phyloP scores from a whole-genome alignment of 306 rosid genomes.

The Bauhinia variegata region DNA sequence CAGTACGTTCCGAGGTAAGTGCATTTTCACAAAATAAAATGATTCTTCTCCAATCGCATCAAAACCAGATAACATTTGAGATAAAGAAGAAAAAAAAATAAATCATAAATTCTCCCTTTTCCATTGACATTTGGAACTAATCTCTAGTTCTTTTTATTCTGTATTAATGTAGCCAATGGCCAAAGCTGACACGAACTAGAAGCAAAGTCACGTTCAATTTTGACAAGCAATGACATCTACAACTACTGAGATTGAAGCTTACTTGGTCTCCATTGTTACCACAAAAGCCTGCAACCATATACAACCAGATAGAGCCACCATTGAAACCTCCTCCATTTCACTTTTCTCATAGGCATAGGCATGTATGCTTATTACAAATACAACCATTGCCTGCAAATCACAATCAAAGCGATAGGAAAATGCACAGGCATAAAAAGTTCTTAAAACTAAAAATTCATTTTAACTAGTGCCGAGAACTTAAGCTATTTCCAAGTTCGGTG shows the following conservation, averaged over 20 bases:
- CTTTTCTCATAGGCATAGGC: slow-evolving; percentile 88
- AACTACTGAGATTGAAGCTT: slow-evolving; percentile 43
- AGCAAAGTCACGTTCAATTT: slow-evolving; percentile 1
- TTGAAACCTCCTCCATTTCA: slow-evolving; percentile 89
- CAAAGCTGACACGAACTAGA: slow-evolving; percentile 4
- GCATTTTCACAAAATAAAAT: slow-evolving; percentile 15
- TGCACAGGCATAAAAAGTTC: slow-evolving; percentile 22
- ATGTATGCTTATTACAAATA: slow-evolving; percentile 84
- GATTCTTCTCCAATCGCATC: background rate
- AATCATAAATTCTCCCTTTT: background rate
- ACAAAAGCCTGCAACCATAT: slow-evolving; percentile 99
- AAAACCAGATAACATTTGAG: slow-evolving; percentile 12
- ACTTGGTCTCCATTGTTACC: slow-evolving; percentile 90
- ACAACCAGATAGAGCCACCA: slow-evolving; percentile 98
- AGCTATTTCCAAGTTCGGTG: slow-evolving; percentile 1
- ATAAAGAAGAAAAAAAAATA: slow-evolving; percentile 20
- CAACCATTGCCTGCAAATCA: slow-evolving; percentile 78
- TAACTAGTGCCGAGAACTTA: slow-evolving; percentile 11
- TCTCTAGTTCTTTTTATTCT: slow-evolving; percentile 16
- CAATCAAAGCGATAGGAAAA: slow-evolving; percentile 35
- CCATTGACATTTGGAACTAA: slow-evolving; percentile 23
- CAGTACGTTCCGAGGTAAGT: slow-evolving; percentile 19
- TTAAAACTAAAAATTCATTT: slow-evolving; percentile 22
- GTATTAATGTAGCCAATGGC: background rate
- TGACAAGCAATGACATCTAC: slow-evolving; percentile 22